Evolutionary conservation across 257 asterid species (phyloP).

Genomic region (Rauvolfia tetraphylla): DNA sequence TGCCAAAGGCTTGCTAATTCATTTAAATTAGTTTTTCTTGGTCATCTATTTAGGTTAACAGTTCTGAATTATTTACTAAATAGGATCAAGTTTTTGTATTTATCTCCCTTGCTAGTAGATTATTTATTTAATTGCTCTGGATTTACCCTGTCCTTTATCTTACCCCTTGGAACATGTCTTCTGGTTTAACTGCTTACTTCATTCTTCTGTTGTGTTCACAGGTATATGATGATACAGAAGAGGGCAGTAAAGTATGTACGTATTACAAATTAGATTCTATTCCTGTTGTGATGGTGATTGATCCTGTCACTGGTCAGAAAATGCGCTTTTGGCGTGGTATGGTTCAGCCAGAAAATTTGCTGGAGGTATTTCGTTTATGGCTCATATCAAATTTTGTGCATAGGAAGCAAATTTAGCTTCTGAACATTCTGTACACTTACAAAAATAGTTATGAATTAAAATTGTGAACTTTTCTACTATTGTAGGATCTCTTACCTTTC

Average conservation of each 20-base stretch:
- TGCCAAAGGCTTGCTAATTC: not conserved
- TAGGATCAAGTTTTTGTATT: not conserved
- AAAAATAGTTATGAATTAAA: not conserved
- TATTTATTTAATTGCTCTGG: not conserved
- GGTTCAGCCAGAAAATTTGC: constrained; percentile 87
- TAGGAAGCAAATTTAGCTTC: not conserved
- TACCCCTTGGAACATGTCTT: constrained; percentile 15
- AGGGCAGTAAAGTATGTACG: constrained; percentile 93
- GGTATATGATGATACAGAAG: constrained; percentile 90
- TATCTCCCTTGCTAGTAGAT: not conserved
- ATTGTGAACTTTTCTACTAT: constrained; percentile 8
- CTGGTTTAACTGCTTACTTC: constrained; percentile 16
- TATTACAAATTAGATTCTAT: constrained; percentile 76
- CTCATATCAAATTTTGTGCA: not conserved
- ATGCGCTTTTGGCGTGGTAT: constrained; percentile 92
- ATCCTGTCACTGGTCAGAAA: constrained; percentile 95
- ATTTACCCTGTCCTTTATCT: not conserved
- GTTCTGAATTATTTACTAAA: not conserved
- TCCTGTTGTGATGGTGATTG: constrained; percentile 79
- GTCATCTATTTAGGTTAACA: not conserved
- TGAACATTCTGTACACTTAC: not conserved
- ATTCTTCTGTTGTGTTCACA: constrained; percentile 25
- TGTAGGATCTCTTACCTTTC: constrained; percentile 80
- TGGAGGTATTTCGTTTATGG: constrained; percentile 55
- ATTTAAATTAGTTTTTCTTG: not conserved